phyloP scores from a whole-genome alignment of 306 rosid genomes.

The Alnus glutinosa region DNA sequence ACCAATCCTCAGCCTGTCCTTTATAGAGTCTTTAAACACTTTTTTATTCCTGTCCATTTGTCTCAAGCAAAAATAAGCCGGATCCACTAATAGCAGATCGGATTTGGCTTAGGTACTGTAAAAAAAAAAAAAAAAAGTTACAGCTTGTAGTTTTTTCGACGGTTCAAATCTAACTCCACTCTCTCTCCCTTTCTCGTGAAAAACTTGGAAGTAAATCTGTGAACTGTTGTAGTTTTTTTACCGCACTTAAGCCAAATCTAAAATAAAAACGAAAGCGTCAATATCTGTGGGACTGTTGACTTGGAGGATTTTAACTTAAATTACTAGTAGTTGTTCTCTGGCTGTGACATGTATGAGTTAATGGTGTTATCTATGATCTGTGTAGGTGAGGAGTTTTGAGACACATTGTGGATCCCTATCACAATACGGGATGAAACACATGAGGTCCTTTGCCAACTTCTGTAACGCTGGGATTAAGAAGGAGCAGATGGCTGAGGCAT shows the following conservation, averaged over 20 bases:
- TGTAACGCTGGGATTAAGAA: slow-evolving; percentile 73
- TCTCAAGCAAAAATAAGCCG: not conserved
- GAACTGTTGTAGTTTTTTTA: no score
- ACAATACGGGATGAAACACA: slow-evolving; percentile 95
- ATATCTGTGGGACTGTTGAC: no score
- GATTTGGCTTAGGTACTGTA: no score
- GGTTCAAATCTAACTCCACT: no score
- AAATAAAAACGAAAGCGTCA: no score
- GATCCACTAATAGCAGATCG: not conserved
- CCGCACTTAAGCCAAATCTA: no score
- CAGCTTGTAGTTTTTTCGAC: no score
- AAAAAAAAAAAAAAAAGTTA: no score
- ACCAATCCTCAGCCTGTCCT: slow-evolving; percentile 14
- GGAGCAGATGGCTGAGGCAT: slow-evolving; percentile 74
- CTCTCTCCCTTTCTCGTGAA: no score
- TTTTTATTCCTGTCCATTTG: not conserved
- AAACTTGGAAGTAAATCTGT: no score
- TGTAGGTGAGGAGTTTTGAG: slow-evolving; percentile 90
- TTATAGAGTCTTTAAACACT: not conserved
- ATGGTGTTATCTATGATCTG: not conserved
- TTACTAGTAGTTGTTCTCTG: not conserved
- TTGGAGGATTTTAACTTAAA: no score
- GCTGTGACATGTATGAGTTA: not conserved
- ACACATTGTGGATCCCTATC: slow-evolving; percentile 86
- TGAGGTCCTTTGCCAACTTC: slow-evolving; percentile 89